Evolutionary conservation across 495 filamentous ascomycete genomes (phyloP), one percentile per base, ranked within the genome.

Genomic region (Xylaria cubensis): DNA sequence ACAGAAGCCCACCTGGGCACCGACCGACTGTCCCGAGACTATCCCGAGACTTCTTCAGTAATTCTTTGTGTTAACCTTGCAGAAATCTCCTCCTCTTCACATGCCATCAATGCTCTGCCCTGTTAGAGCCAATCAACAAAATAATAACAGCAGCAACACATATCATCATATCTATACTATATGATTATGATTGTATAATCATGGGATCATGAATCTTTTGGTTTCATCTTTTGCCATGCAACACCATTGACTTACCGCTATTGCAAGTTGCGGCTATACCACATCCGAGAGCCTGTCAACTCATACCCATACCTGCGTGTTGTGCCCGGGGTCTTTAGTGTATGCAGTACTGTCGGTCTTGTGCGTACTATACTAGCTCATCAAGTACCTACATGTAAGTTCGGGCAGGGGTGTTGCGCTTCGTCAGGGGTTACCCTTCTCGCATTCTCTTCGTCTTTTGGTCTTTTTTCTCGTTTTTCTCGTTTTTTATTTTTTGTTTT

Each of bases 161-260:
- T 13, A 61, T 39, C 24, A 34, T 61, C 24, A 34, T 61, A 17
- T 61, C 4, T 41, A n/a, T 21, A 10, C 58, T 42, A 41, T 41
- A 24, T 62, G 34, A 63, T 44, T 41, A 5, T 29, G 29, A 26
- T 65, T 48, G 63, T 65, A 34, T 50, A 48, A n/a, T 48, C 21
- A 64, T 64, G 36, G 39, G 36, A 17, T 26, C 61, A 64, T 29
- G 21, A 44, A 44, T n/a, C 39, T 76, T 74, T 73, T 66, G 50
- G 73, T 70, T 55, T 53, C 26, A 36, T 32, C 44, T 68, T 21
- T 44, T 26, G 32, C 48, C 71, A 65, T 74, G 67, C 56, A 53
- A 15, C 21, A 63, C 69, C 34, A 24, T 72, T 73, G 67, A 53
- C 67, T 58, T 74, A 72, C 29, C 71, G 50, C 73, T 44, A 64